Conservation (phyloP, 306 rosid genomes). For the Hippophae tibetana region DNA sequence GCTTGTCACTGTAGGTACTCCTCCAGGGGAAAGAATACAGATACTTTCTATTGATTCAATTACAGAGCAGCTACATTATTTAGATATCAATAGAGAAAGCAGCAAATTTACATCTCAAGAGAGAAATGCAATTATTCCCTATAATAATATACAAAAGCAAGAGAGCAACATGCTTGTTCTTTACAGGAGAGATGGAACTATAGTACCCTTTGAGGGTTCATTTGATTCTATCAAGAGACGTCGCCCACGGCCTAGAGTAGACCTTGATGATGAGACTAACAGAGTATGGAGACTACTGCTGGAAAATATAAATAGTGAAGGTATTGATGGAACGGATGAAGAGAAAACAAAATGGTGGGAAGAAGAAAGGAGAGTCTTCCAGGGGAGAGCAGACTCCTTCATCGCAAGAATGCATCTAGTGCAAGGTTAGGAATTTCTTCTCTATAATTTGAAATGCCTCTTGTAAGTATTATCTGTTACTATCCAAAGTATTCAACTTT, state of each 20-base stretch:
- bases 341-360: conserved; percentile 93
- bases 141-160: conserved; percentile 20
- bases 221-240: conserved; percentile 59
- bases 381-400: conserved; percentile 89
- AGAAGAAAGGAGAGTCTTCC: conserved; percentile 82
- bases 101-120: conserved; percentile 26
- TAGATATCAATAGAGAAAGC: conserved; percentile 48
- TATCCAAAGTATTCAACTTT: conserved; percentile 3
- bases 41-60: conserved; percentile 33
- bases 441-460: background rate
- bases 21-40: conserved; percentile 15
- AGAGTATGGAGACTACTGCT: conserved; percentile 92
- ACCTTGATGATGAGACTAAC: conserved; percentile 83
- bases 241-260: conserved; percentile 74
- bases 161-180: conserved; percentile 34
- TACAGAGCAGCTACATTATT: conserved; percentile 39
- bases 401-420: conserved; percentile 97
- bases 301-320: conserved; percentile 74
- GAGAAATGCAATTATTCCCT: conserved; percentile 47
- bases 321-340: conserved; percentile 86
- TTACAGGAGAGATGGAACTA: conserved; percentile 42
- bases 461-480: background rate
- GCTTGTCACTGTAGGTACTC: conserved; percentile 35
- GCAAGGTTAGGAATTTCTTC: conserved; percentile 53
- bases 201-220: conserved; percentile 44